Base-by-base conservation (phyloP, 1,284 basidiomycete species). In the Irpex sp. region DNA sequence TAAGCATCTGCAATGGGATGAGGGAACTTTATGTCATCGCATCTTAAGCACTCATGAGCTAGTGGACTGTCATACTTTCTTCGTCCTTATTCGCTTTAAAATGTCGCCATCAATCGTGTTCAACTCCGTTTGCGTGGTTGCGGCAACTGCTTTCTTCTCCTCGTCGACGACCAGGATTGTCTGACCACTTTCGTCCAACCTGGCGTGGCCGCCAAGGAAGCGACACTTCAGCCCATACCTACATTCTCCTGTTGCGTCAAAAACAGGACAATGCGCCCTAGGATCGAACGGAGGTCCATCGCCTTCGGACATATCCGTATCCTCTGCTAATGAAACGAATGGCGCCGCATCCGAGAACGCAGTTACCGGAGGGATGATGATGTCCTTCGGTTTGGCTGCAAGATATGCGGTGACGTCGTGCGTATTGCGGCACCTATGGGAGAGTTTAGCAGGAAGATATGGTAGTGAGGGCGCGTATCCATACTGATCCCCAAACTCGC, bases 181-280 rank as follows among this genome's bases (percentile, higher is more conserved):
- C 3, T 74, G 69, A 0, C 82, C 82, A 19, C 75, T 67, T 19
- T 81, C 81, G 31, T 78, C 76, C 55, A 74, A 72, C 26, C 71
- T 75, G 5, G 86, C 73, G 71, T 98, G 97, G 0, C 85, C 88
- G 9, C 91, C 90, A 3, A 97, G 84, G 77, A 93, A 97, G 1
- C 97, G 88, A 73, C 97, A 99, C 75, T 94, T 93, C 78, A 93
- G 90, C 4, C 94, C 97, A 67, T 86, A 87, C 59, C 88, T 87
- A 77, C 96, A 98, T 71, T 89, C 85, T 0, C 96, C 96, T 4
- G 83, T 81, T 66, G 88, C 86, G 34, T 82, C 78, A 69, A 87
- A 95, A 3, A 89, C 81, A 1, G 94, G 93, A 70, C 95, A 98
- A 0, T 71, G 76, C 0, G 85, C 85, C 15, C 73, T 74, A 11